phyloP scores from a whole-genome alignment of 768 basidiomycete species.

The Termitomyces eurrhizus region DNA sequence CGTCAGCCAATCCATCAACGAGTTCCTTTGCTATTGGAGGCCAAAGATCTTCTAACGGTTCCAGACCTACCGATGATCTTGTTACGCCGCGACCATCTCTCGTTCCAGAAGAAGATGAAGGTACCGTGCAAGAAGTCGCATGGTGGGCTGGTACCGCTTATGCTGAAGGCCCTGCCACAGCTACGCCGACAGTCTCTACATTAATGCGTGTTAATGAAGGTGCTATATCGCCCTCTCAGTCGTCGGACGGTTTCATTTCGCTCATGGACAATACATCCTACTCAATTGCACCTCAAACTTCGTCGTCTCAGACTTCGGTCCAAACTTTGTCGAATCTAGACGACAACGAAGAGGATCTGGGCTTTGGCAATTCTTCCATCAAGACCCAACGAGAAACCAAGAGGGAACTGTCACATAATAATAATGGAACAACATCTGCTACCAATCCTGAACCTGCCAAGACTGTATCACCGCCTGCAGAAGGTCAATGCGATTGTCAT shows the following conservation, averaged over 20 bases:
- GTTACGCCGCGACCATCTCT: constrained; percentile 28
- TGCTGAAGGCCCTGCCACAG: constrained; percentile 27
- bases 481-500: constrained; percentile 21
- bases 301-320: constrained; percentile 13
- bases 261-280: constrained; percentile 67
- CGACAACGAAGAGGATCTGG: constrained; percentile 80
- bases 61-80: constrained; percentile 27
- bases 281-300: constrained; percentile 28
- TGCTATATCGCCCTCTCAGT: constrained; percentile 31
- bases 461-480: constrained; percentile 16
- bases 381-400: constrained; percentile 21
- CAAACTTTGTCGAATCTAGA: constrained; percentile 18
- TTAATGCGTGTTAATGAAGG: constrained; percentile 56
- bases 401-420: constrained; percentile 26
- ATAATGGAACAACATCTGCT: constrained; percentile 19
- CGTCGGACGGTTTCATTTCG: constrained; percentile 70
- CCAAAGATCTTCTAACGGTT: constrained; percentile 28
- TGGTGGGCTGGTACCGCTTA: constrained; percentile 64
- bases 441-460: constrained; percentile 7
- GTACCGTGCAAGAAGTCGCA: constrained; percentile 34
- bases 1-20: constrained; percentile 48
- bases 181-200: constrained; percentile 66
- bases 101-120: constrained; percentile 27
- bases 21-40: constrained; percentile 45
- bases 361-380: constrained; percentile 74